Percentiles rank a stretch among this genome's conserved stretches.
phyloP scores from a whole-genome alignment of 2,329 filamentous ascomycete species.

The Stachybotrys chlorohalonatus region DNA sequence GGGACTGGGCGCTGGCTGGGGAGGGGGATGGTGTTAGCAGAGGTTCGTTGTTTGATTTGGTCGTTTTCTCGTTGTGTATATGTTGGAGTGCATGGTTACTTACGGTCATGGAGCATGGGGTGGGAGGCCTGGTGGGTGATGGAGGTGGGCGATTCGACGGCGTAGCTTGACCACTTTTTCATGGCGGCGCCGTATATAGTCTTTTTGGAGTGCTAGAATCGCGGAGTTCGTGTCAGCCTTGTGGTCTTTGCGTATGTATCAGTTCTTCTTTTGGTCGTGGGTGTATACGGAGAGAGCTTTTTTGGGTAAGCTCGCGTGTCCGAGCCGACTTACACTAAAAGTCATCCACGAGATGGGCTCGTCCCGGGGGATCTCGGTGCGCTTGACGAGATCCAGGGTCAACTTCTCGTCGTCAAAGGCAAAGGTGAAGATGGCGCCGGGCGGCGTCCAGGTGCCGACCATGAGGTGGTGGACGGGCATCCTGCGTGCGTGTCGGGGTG shows the following conservation, averaged over 20 bases:
- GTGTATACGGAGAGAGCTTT: too few species aligned
- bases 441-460: slow-evolving; percentile 86
- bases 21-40: background rate
- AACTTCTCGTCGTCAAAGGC: slow-evolving; percentile 77
- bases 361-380: slow-evolving; percentile 70
- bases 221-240: too few species aligned
- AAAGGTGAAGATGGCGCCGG: slow-evolving; percentile 83
- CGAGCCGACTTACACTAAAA: slow-evolving; percentile 58
- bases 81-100: slow-evolving; percentile 13
- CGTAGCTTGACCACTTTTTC: slow-evolving; percentile 87
- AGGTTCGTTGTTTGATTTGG: background rate
- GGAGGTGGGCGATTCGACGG: slow-evolving; percentile 64
- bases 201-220: slow-evolving; percentile 61
- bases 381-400: slow-evolving; percentile 66
- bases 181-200: slow-evolving; percentile 83
- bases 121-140: slow-evolving; percentile 69
- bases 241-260: too few species aligned
- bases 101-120: slow-evolving; percentile 68
- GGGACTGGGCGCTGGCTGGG: slow-evolving; percentile 56
- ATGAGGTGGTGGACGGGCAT: slow-evolving; percentile 83
- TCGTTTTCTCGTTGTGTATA: too few species aligned
- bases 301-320: too few species aligned
- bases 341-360: slow-evolving; percentile 94
- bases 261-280: too few species aligned
- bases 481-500: slow-evolving; percentile 16